A percentile compares a stretch with the other conserved stretches of the same genome.
These are phyloP conservation scores for Penicillium sp. DNA, from an alignment of 2,329 filamentous ascomycete species.

Conservation along the genomic window DNA sequence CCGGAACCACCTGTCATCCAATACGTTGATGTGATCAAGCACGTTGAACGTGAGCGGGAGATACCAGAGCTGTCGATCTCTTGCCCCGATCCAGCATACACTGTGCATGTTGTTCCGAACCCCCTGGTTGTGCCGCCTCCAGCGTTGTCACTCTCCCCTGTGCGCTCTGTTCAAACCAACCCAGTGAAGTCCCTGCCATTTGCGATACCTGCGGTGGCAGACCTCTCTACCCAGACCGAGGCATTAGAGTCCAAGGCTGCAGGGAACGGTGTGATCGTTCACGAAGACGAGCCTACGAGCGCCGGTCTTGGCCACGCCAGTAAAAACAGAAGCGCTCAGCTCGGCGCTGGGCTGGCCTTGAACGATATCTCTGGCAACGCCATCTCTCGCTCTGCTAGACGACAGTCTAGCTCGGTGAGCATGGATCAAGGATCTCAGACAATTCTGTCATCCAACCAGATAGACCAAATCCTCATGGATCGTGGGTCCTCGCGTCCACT, in stretches of 20 bases:
- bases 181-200: slow-evolving; percentile 42
- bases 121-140: slow-evolving; percentile 20
- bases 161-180: slow-evolving; percentile 46
- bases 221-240: slow-evolving; percentile 26
- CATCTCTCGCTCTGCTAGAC: slow-evolving; percentile 26
- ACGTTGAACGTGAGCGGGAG: slow-evolving; percentile 15
- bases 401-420: slow-evolving; percentile 42
- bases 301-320: slow-evolving; percentile 39
- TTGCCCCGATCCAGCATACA: slow-evolving; percentile 25
- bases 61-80: slow-evolving; percentile 30
- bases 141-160: slow-evolving; percentile 39
- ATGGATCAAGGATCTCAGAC: slow-evolving; percentile 78
- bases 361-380: slow-evolving; percentile 62
- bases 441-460: slow-evolving; percentile 72
- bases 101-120: slow-evolving; percentile 33
- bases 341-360: slow-evolving; percentile 50
- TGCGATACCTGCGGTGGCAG: slow-evolving; percentile 15
- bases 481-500: slow-evolving; percentile 42
- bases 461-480: slow-evolving; percentile 68
- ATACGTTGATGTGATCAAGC: slow-evolving; percentile 8
- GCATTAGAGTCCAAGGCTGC: slow-evolving; percentile 20
- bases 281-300: slow-evolving; percentile 62
- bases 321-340: slow-evolving; percentile 30
- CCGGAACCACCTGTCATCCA: slow-evolving; percentile 16
- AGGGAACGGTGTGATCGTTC: slow-evolving; percentile 49